These are phyloP conservation scores for sorghum (Sorghum bicolor) DNA, from an alignment of 176 grass and related monocot genomes.

Conservation along the genomic window Sorghum_bicolor_NCBIv3 NC_012870.2:72061501-72062000, in stretches of 20 bases:
- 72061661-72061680: not conserved
- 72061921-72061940: slow-evolving; percentile 61
- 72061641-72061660: not conserved
- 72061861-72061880: slow-evolving; percentile 56
- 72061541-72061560: not conserved
- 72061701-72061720: slow-evolving; percentile 56
- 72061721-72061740: slow-evolving; percentile 50
- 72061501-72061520: not conserved
- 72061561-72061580: not conserved
- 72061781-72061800: slow-evolving; percentile 40
- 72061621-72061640: not conserved
- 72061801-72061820: slow-evolving; percentile 50
- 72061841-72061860: slow-evolving; percentile 66
- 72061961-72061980: not conserved
- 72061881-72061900: slow-evolving; percentile 40
- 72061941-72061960: slow-evolving; percentile 30
- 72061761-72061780: slow-evolving; percentile 49
- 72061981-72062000: not conserved
- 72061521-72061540: not conserved
- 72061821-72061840: slow-evolving; percentile 56
- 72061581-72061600: not conserved
- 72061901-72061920: slow-evolving; percentile 35
- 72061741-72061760: slow-evolving; percentile 85
- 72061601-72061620: not conserved
- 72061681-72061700: slow-evolving; percentile 31